A percentile compares a stretch with the other conserved stretches of the same genome.
phyloP scores from a whole-genome alignment of 1,284 basidiomycete genomes.

The Trametes versicolor region DNA sequence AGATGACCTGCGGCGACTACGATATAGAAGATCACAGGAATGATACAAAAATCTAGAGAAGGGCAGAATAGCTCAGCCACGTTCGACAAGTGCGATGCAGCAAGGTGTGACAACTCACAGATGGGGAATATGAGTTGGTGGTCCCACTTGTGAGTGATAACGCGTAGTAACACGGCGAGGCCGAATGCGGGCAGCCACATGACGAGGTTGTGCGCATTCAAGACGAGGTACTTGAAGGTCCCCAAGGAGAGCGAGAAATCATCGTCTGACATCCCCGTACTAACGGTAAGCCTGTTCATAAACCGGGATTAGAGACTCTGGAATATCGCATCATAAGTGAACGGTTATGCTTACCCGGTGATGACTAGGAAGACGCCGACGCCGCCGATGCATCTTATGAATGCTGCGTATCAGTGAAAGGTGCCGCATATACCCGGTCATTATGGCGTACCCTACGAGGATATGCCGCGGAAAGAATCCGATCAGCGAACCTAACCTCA shows the following conservation, averaged over 20 bases:
- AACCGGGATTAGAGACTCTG: background rate
- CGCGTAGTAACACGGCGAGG: slow-evolving; percentile 81
- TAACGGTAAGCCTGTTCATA: slow-evolving; percentile 76
- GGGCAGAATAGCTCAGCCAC: background rate
- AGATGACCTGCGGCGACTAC: slow-evolving; percentile 74
- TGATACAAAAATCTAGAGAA: slow-evolving; percentile 80
- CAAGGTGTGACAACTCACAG: slow-evolving; percentile 61
- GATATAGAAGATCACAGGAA: slow-evolving; percentile 88
- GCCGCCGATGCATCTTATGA: slow-evolving; percentile 88
- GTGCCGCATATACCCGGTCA: background rate
- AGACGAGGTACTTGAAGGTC: slow-evolving; percentile 71
- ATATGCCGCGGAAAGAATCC: slow-evolving; percentile 99
- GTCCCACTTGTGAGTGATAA: slow-evolving; percentile 84
- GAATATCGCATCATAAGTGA: background rate
- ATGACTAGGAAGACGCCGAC: slow-evolving; percentile 93
- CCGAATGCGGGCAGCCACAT: slow-evolving; percentile 83
- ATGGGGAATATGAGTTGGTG: slow-evolving; percentile 94
- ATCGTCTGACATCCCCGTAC: slow-evolving; percentile 86
- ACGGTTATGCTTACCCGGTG: slow-evolving; percentile 70
- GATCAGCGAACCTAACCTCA: slow-evolving; percentile 87
- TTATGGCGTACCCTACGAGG: slow-evolving; percentile 75
- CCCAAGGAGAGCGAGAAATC: slow-evolving; percentile 76
- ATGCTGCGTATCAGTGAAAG: background rate
- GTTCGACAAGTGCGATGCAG: too few relatives aligned
- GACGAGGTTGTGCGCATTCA: slow-evolving; percentile 66